Conservation (phyloP, 768 basidiomycete species). For the Lactarius tabidus region DNA sequence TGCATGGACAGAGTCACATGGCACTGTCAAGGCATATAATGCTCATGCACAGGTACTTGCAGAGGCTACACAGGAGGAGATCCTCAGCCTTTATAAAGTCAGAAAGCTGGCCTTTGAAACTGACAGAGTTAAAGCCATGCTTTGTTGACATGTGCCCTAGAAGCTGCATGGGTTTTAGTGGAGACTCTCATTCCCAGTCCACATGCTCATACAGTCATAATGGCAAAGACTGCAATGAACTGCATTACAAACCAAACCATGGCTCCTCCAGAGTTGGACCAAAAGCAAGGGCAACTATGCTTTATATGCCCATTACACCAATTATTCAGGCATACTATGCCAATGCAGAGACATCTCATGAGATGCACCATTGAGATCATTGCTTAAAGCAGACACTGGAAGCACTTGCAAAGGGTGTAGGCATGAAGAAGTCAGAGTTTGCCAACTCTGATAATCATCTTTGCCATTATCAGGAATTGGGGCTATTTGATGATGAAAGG, state of each 20-base stretch:
- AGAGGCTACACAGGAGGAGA: too few species aligned
- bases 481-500: slow-evolving; percentile 11
- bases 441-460: neutral
- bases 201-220: neutral
- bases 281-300: neutral
- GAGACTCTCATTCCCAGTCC: neutral
- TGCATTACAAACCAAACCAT: neutral
- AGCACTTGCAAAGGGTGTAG: neutral
- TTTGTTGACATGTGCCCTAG: neutral
- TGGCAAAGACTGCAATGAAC: neutral
- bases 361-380: neutral
- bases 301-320: neutral
- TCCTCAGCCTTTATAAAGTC: too few species aligned
- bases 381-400: neutral
- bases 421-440: slow-evolving; percentile 2
- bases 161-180: neutral
- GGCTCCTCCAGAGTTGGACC: neutral
- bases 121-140: too few species aligned
- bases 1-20: too few species aligned
- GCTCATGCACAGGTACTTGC: too few species aligned
- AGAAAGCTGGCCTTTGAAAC: too few species aligned
- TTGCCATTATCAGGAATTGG: neutral
- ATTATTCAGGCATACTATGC: slow-evolving; percentile 4
- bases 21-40: too few species aligned
- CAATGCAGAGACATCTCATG: neutral